Conservation (phyloP, 2,329 filamentous ascomycete species). For the Trichoderma sp. region DNA sequence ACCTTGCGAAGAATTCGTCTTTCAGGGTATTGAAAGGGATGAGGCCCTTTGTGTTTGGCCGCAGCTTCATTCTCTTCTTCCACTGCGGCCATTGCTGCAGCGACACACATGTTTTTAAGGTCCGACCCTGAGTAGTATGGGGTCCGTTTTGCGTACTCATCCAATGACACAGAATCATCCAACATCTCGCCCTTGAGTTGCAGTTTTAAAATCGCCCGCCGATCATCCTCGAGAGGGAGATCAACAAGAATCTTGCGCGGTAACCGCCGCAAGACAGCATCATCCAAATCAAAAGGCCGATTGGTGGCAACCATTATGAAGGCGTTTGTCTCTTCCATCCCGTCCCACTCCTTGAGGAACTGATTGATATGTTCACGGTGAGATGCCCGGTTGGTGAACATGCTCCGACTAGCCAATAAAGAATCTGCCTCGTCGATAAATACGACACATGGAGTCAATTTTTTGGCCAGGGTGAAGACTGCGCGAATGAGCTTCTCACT, state of each 20-base stretch:
- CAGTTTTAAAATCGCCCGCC: constrained; percentile 66
- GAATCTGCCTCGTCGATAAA: constrained; percentile 98
- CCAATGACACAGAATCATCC: constrained; percentile 58
- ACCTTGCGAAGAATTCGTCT: constrained; percentile 49
- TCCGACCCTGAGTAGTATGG: constrained; percentile 80
- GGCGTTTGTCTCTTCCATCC: constrained; percentile 73
- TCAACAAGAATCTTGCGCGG: constrained; percentile 72
- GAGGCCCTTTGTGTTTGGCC: constrained; percentile 37
- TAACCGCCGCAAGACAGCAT: constrained; percentile 74
- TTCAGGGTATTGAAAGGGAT: constrained; percentile 60
- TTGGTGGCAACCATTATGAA: constrained; percentile 99
- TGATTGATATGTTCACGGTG: constrained; percentile 94
- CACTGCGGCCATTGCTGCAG: constrained; percentile 74
- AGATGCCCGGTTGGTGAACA: constrained; percentile 61
- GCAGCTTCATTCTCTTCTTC: constrained; percentile 62
- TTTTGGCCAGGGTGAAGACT: constrained; percentile 86
- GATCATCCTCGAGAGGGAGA: constrained; percentile 63
- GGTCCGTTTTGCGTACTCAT: constrained; percentile 62
- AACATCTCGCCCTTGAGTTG: constrained; percentile 67
- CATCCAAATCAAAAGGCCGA: constrained; percentile 89
- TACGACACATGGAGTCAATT: constrained; percentile 85
- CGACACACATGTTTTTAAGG: constrained; percentile 77
- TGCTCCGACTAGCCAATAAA: constrained; percentile 75
- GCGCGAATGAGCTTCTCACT: constrained; percentile 94
- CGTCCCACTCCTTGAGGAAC: constrained; percentile 95